Base-by-base conservation (phyloP, 1,139 yeast genomes). In the Suhomyces chickasaworum region DNA sequence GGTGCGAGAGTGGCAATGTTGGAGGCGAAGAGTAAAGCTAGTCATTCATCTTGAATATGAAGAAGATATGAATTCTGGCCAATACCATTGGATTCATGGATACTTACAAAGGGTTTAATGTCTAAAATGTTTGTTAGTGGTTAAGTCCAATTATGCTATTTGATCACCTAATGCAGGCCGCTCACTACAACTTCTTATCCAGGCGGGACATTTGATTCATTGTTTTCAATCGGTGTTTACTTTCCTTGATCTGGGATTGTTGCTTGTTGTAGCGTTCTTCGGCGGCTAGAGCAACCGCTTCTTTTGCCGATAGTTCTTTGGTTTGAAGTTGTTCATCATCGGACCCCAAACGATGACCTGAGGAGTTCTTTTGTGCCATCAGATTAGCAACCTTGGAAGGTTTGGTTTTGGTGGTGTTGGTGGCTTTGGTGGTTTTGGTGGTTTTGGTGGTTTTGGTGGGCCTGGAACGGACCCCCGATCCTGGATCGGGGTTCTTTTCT, bases 241-340 rank as follows among this genome's bases (percentile, higher is more conserved):
- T 68, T 12, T 54, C 56, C 41, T 57, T 57, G 15, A 50, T 37
- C 39, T 63, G 53, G 23, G 60, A 60, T 42, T 68, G 68, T 16
- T 61, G 67, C 42, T 58, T 59, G 34, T 59, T 52, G 50, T 53
- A 65, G 35, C 77, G 54, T 38, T 56, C 57, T 46, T 71, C 70
- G 1, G 77, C 77, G 3, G 75, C 75, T 33, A 53, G 53, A 6
- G 75, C 76, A 4, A 64, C 74, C 1, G 75, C 74, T 18, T 58
- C 63, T 47, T 53, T 58, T 31, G 64, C 50, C 3, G 48, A 37
- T 4, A 22, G 15, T n/a, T 17, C 39, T 7, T 22, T 37, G 30
- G 22, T 10, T 7, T 25, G 20, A 3, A 6, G 37, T n/a, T 32
- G 42, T 22, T 21, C 31, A 22, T 29, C 36, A 8, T 40, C 31